Base-by-base conservation (phyloP, 2,329 filamentous ascomycete genomes). In the Fusarium nelsonii region DNA sequence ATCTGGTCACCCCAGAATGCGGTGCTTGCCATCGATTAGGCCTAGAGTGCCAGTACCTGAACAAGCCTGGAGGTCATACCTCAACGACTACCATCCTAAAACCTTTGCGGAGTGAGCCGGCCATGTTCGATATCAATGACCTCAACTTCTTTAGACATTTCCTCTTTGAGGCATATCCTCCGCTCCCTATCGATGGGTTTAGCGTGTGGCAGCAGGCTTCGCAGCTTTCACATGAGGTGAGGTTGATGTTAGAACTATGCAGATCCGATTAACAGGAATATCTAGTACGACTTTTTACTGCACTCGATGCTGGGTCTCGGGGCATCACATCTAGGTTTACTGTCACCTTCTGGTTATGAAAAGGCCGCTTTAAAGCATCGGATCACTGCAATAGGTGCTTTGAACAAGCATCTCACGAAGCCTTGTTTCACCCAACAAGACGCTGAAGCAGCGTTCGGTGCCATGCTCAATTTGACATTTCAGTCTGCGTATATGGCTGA, bases 111-210 rank as follows among this genome's bases (percentile, higher is more conserved):
- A 62, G 72, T 16, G 68, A 72, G 3, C 69, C 73, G 2, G 51
- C 55, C 4, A 69, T 71, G 26, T 85, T 84, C 63, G 78, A 77
- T 34, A 70, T 78, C 16, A 75, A 82, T 34, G 84, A 87, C 58
- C 78, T 87, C 73, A 79, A 82, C 20, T 84, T 85, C 73, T 86
- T 86, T 67, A 83, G 85, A 52, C 84, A 87, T 66, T 87, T 86
- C 66, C 66, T 87, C 10, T 75, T 83, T 7, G 75, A 80, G 9
- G 84, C 84, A 3, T 81, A 81, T 53, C 81, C 81, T 8, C 73
- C 80, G 4, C 52, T 82, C 1, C 81, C 81, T 3, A 72, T 82
- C 12, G 75, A 74, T 40, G 79, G 79, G 0, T 76, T 76, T 23
- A 58, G 63, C 7, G 70, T 82, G 1, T 83, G 81, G 81, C 76